Evolutionary conservation across 331 rosid genomes (phyloP), one percentile per base, ranked within the genome.

Genomic region (Ulmus americana): DNA sequence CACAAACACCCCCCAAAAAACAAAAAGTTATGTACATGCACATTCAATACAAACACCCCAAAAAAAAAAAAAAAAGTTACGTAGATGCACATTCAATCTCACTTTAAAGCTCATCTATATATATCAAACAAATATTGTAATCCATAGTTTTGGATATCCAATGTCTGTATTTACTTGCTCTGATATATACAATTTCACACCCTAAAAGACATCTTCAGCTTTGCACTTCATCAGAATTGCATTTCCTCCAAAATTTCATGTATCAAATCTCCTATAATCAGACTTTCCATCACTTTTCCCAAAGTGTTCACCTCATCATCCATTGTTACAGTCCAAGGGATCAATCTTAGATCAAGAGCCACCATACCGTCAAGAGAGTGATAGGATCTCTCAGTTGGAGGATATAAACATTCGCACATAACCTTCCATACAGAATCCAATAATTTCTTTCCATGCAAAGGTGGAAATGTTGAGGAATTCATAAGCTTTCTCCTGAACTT

Each of bases 221-320:
- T 47, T 39, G 56, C 46, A 55, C 78, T 40, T 73, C 59, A 53
- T 53, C 67, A 75, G 22, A 69, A 67, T 75, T 50, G 64, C 74
- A 92, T 70, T 71, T 87, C 90, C 81, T 76, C 65, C 66, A 82
- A 79, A 65, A 90, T 64, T 67, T 90, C 99, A 63, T 78, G 83
- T 65, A 90, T 76, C 69, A 94, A 74, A 71, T 84, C 97, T 70
- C 75, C 74, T 67, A 84, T 78, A 61, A 94, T 81, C 62, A 81
- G 72, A 66, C 70, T 69, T 77, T 78, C 92, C 63, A 94, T 65
- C 53, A 80, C 97, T 67, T 86, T 77, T 78, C 77, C 97, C 51
- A 86, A 22, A 42, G 48, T 51, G 50, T 65, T 78, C 68, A 81
- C 15, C 55, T 85, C 95, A 11, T 82, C 88, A 8, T 84, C 77